These are phyloP conservation scores for Leccinum uliginosum DNA, from an alignment of 768 basidiomycete genomes.

Conservation along the genomic window DNA sequence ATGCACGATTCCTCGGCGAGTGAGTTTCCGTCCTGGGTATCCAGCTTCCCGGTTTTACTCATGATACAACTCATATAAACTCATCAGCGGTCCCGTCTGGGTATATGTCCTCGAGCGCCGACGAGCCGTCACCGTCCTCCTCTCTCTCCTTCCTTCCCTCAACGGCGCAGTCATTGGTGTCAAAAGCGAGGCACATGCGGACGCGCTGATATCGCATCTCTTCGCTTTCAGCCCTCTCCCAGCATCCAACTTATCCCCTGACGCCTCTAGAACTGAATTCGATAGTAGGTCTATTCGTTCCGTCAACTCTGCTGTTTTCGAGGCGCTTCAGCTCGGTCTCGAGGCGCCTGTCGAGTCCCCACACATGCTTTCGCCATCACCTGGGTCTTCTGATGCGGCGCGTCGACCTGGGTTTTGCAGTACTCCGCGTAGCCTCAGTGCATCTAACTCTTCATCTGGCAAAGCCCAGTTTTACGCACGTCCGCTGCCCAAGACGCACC, in stretches of 20 bases:
- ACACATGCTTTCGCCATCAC: slow-evolving; percentile 39
- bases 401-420: slow-evolving; percentile 20
- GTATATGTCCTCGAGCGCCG: slow-evolving; percentile 85
- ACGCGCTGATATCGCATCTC: slow-evolving; percentile 71
- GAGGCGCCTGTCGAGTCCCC: slow-evolving; percentile 38
- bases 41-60: slow-evolving; percentile 5
- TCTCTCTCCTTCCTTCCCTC: slow-evolving; percentile 63
- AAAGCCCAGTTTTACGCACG: slow-evolving; percentile 64
- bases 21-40: slow-evolving; percentile 37
- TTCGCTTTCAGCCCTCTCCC: slow-evolving; percentile 83
- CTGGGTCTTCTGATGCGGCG: slow-evolving; percentile 17
- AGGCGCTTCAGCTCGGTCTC: slow-evolving; percentile 37
- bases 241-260: slow-evolving; percentile 54
- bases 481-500: slow-evolving; percentile 55
- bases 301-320: slow-evolving; percentile 45
- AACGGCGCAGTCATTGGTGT: slow-evolving; percentile 67
- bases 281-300: slow-evolving; percentile 37
- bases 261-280: slow-evolving; percentile 33
- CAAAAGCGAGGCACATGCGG: slow-evolving; percentile 60
- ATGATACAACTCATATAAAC: slow-evolving; percentile 4
- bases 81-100: slow-evolving; percentile 76
- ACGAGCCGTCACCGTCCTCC: slow-evolving; percentile 76
- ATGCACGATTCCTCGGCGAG: slow-evolving; percentile 71
- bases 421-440: slow-evolving; percentile 29
- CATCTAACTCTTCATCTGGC: slow-evolving; percentile 36